Conservation (phyloP, 345 rosid species). For the Sonneratia caseolaris region DNA sequence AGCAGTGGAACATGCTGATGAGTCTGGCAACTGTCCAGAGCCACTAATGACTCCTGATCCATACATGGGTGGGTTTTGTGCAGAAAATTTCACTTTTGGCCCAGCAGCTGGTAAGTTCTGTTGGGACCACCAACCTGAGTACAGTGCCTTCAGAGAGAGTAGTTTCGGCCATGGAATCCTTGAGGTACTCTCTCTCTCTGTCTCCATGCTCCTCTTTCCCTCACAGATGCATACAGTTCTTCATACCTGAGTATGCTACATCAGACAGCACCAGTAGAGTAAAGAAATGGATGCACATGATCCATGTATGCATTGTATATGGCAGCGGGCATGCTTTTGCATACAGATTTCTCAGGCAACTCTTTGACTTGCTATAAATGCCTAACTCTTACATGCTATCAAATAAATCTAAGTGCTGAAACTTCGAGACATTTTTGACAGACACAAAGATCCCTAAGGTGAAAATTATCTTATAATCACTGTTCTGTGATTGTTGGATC, state of each 20-base stretch:
- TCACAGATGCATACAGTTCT: not conserved
- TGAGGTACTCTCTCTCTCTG: slow-evolving; percentile 42
- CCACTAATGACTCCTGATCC: slow-evolving; percentile 48
- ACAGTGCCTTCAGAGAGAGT: slow-evolving; percentile 82
- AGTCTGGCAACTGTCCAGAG: slow-evolving; percentile 70
- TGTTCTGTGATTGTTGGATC: not conserved
- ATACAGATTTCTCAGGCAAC: not conserved
- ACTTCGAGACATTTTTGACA: not conserved
- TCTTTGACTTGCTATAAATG: not conserved
- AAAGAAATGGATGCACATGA: not conserved
- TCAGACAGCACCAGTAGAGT: not conserved
- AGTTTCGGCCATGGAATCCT: slow-evolving; percentile 92
- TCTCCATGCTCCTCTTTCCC: not conserved
- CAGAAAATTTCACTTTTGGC: slow-evolving; percentile 65
- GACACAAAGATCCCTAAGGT: not conserved
- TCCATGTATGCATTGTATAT: not conserved
- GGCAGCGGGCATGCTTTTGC: not conserved
- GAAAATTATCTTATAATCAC: not conserved
- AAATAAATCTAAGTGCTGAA: not conserved
- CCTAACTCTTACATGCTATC: not conserved
- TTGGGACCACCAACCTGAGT: slow-evolving; percentile 92
- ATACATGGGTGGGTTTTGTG: slow-evolving; percentile 60
- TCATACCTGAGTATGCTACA: not conserved
- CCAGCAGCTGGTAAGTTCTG: slow-evolving; percentile 64
- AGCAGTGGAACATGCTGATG: slow-evolving; percentile 65